Conservation (phyloP, 208 protist species). For the Leishmania mexicana region DNA sequence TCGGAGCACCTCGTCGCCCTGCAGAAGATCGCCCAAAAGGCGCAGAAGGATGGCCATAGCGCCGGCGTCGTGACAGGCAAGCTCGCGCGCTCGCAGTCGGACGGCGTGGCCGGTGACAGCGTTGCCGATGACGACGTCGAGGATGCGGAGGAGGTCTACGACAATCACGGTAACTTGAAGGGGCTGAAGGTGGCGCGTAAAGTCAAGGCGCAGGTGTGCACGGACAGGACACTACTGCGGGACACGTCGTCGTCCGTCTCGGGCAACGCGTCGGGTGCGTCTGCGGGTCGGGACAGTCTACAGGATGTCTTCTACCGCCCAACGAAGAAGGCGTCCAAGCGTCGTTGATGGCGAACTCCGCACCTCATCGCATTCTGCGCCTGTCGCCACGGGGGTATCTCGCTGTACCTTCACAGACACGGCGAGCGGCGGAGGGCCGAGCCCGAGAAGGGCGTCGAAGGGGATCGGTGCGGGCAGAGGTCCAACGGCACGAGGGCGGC, state of each 20-base stretch:
- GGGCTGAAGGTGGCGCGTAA: slow-evolving; percentile 74
- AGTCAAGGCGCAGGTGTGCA: slow-evolving; percentile 47
- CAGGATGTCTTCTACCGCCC: slow-evolving; percentile 80
- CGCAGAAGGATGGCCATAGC: neutral
- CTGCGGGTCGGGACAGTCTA: slow-evolving; percentile 28
- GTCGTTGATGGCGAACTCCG: slow-evolving; percentile 23
- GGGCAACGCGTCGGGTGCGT: slow-evolving; percentile 32
- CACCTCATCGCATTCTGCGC: neutral
- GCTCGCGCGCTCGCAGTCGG: neutral
- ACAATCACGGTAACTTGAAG: slow-evolving; percentile 70
- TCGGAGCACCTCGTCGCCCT: slow-evolving; percentile 73
- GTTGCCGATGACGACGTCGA: slow-evolving; percentile 42
- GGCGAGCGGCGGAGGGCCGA: neutral
- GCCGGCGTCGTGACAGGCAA: neutral
- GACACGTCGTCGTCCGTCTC: slow-evolving; percentile 57
- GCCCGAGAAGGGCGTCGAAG: neutral
- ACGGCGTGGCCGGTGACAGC: slow-evolving; percentile 1
- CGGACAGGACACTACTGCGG: slow-evolving; percentile 76
- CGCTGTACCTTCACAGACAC: neutral
- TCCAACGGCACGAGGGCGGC: neutral
- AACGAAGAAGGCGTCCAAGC: slow-evolving; percentile 50
- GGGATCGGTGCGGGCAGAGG: neutral
- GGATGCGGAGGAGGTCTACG: slow-evolving; percentile 56
- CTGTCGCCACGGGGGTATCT: neutral
- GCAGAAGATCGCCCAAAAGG: slow-evolving; percentile 40